Conservation (phyloP, 2,329 filamentous ascomycete species). For the Plenodomus biglobosus region DNA sequence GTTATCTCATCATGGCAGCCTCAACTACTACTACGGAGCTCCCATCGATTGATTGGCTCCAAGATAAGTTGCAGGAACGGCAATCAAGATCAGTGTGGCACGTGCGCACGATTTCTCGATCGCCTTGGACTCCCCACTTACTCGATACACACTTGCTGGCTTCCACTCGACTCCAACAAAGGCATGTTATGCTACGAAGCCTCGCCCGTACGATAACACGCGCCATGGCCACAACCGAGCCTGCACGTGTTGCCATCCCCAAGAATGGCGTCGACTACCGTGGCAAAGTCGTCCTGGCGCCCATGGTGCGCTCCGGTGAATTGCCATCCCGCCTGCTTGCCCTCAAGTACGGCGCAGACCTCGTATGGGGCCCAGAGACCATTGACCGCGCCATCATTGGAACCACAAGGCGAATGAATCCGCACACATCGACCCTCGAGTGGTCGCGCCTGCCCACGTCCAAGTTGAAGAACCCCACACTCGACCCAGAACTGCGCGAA, state of each 20-base stretch:
- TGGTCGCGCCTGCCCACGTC: slow-evolving; percentile 78
- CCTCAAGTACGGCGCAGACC: slow-evolving; percentile 90
- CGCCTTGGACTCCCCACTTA: slow-evolving; percentile 4
- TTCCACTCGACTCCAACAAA: background rate
- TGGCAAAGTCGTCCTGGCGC: slow-evolving; percentile 89
- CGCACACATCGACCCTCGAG: slow-evolving; percentile 76
- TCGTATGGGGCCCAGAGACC: slow-evolving; percentile 97
- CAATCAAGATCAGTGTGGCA: no score
- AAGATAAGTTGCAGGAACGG: no score
- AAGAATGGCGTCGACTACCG: slow-evolving; percentile 89
- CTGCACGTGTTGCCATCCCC: slow-evolving; percentile 76
- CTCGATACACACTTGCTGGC: background rate
- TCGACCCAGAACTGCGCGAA: slow-evolving; percentile 55
- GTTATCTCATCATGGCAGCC: no score
- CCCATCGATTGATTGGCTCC: background rate
- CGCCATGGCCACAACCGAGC: slow-evolving; percentile 34
- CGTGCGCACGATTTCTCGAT: slow-evolving; percentile 15
- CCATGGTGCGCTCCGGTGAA: slow-evolving; percentile 98
- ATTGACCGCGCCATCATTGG: slow-evolving; percentile 92
- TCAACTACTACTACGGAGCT: no score
- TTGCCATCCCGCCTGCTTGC: slow-evolving; percentile 85
- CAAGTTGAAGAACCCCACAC: slow-evolving; percentile 61
- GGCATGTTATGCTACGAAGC: slow-evolving; percentile 47
- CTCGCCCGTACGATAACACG: slow-evolving; percentile 29
- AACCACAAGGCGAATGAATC: slow-evolving; percentile 74